Base-by-base conservation (phyloP, 2,329 filamentous ascomycete genomes). In the Ophiocordyceps sinensis region DNA sequence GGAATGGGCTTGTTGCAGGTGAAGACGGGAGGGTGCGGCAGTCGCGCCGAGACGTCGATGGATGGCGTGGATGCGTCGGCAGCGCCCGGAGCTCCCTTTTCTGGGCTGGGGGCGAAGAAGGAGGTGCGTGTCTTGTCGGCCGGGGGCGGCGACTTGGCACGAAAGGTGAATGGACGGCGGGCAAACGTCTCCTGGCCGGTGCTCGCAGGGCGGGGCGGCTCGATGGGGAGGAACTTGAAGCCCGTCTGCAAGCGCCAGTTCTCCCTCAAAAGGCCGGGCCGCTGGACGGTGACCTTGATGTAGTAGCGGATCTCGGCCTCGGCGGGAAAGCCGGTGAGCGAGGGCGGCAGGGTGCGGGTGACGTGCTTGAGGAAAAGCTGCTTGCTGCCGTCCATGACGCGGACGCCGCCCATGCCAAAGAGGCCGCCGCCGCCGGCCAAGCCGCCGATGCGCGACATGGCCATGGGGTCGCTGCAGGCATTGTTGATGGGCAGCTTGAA, bases 301-400 rank as follows among this genome's bases (percentile, higher is more conserved):
- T 85, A 98, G 62, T 98, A 98, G 50, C 80, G 75, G 45, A 96
- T 88, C 61, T 94, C 87, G 19, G 88, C 89, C 59, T 88, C 78
- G 28, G 81, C 82, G 0, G 85, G 85, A 49, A 91, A 88, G 3
- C 85, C 86, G n/a, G 75, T 84, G 41, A 96, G 66, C 5, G 87
- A 93, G 0, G 91, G 91, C 5, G 91, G 91, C 11, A 98, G 68
- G 0, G 88, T 94, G 50, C 79, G 78, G 54, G 83, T 91, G 47
- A 91, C 77, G 64, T 98, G 91, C 32, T 57, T 57, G 39, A 79
- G 70, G 51, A 73, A 69, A 42, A 79, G 59, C 58, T 80, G 77
- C 53, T 71, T 74, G 45, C 68, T 67, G n/a, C 74, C 74, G 48
- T 77, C 73, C 68, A 79, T 77, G 45, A 76, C 67, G 31, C 76